Evolutionary conservation across 129 eudicot genomes (phyloP), one percentile per base, ranked within the genome.

Genomic region (Calendula officinalis): DNA sequence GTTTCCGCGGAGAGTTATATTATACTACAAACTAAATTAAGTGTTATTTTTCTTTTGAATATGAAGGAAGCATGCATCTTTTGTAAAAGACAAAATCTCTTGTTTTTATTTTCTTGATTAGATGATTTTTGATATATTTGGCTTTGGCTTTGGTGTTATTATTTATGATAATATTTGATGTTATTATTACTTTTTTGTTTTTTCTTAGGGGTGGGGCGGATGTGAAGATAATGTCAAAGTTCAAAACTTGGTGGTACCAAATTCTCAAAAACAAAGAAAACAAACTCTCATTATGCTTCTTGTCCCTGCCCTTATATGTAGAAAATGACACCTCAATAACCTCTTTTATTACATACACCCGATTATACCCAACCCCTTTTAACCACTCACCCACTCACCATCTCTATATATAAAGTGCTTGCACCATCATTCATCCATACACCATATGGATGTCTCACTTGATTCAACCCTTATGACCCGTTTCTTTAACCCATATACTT

Each of bases 321-420:
- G 81, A 83, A 69, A 76, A 70, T 80, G 89, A 83, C 83, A 56
- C 72, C 54, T 77, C 83, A 77, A 30, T 53, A 56, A 74, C 69
- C 80, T 64, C 70, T 55, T 73, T 65, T 49, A 68, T 48, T 78
- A 62, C 64, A 55, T 66, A 56, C 55, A 55, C 71, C 75, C 71
- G 56, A 56, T 64, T 64, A 73, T 73, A 65, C 72, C 72, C 78
- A 27, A 72, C 16, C 49, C 62, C 30, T 70, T 71, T 39, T 47
- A 63, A 38, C 44, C 58, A 9, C 63, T 56, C 61, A 10, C 67
- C 72, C 52, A n/a, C 37, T 44, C 48, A 8, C 10, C 30, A 13
- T n/a, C 60, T 57, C 56, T 75, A 69, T 46, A 46, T 77, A 77
- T 72, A 72, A 43, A 38, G 70, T 66, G 57, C 53, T 52, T 71